These are phyloP conservation scores for Corynespora cassiicola DNA, from an alignment of 2,329 filamentous ascomycete genomes.

Conservation along the genomic window DNA sequence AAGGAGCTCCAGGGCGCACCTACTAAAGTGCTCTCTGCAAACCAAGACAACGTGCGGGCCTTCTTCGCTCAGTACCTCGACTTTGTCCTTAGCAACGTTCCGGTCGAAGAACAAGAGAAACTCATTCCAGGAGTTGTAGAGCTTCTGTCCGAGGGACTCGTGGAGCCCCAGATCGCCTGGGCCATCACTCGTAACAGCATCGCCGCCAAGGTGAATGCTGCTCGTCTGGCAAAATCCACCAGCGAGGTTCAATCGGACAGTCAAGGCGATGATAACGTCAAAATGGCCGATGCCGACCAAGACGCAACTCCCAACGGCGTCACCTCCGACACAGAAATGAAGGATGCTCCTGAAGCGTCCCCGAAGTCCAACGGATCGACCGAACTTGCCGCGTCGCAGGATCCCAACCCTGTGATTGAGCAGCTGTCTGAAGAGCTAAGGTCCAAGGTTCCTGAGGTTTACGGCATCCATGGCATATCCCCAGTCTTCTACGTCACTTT, in stretches of 20 bases:
- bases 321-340: constrained; percentile 49
- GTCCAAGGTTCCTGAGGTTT: constrained; percentile 64
- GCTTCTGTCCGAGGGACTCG: constrained; percentile 78
- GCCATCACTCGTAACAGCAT: constrained; percentile 80
- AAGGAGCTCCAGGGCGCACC: constrained; percentile 77
- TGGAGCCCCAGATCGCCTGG: constrained; percentile 84
- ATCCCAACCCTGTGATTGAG: constrained; percentile 70
- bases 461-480: constrained; percentile 71
- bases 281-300: constrained; percentile 33
- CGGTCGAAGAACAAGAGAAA: constrained; percentile 76
- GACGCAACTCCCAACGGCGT: constrained; percentile 10
- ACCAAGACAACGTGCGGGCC: constrained; percentile 88
- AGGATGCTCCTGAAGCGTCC: constrained; percentile 28
- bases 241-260: constrained; percentile 38
- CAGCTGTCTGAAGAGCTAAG: constrained; percentile 75
- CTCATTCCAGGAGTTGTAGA: constrained; percentile 77
- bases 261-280: constrained; percentile 61
- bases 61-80: constrained; percentile 89
- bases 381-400: constrained; percentile 1
- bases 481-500: constrained; percentile 90
- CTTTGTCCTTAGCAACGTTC: constrained; percentile 80
- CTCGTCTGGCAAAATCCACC: constrained; percentile 26
- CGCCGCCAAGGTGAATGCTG: constrained; percentile 49
- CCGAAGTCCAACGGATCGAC: constrained; percentile 1
- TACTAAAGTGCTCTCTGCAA: constrained; percentile 85